Base-by-base conservation (phyloP, 1,284 basidiomycete genomes). In the Rhodotorula sp. region DNA sequence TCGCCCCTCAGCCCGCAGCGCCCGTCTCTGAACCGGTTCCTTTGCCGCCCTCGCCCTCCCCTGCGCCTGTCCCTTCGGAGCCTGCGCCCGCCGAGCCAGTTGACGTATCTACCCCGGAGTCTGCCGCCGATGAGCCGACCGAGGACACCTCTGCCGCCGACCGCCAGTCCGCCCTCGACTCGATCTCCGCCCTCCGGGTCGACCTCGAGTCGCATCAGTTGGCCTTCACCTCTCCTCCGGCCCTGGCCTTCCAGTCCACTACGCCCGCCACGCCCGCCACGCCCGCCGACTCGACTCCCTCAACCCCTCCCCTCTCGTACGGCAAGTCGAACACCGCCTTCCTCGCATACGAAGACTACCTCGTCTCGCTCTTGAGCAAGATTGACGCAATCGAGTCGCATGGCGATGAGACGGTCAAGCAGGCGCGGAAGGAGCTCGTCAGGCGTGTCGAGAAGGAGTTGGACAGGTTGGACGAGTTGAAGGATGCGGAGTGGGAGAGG, bases 371-470 rank as follows among this genome's bases (percentile, higher is more conserved):
- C 22, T 81, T 91, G 46, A 83, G 86, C 58, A 82, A 83, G 66
- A 83, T 90, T 9, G 89, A 91, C 76, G 85, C 83, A 0, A 84
- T 91, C 7, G 84, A 88, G 72, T 87, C 86, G 69, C 83, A 83
- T 73, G 89, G 89, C 0, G 84, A 87, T 70, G 78, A 81, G 62
- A 79, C 78, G 5, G 84, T 91, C 44, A 82, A 89, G 53, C 81
- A 82, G n/a, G 81, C 80, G 68, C 80, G 89, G 64, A 85, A 86
- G 78, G 81, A 81, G 16, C 82, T 88, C 7, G 88, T 90, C 53
- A 81, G 80, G 68, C 77, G 77, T 55, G 84, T 91, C n/a, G 89
- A 90, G 80, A 72, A 76, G 37, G 89, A 88, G 73, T 77, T 88
- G 46, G 84, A 84, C 68, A 81, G 81, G 52, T 77, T 88, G 28